Conservation (phyloP, 768 basidiomycete genomes). For the Podaxis sp. region DNA sequence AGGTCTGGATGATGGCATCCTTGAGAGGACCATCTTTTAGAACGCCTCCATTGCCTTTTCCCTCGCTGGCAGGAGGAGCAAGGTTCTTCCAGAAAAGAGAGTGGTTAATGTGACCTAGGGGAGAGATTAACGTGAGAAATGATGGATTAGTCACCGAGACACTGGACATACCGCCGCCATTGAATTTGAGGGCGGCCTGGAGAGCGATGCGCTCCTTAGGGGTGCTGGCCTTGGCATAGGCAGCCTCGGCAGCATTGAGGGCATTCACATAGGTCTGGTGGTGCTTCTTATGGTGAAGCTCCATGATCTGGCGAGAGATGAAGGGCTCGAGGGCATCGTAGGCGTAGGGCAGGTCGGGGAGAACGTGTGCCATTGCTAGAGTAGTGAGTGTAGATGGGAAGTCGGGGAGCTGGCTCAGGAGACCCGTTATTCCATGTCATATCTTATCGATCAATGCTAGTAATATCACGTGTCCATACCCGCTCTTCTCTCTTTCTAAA, state of each 20-base stretch:
- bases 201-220: slow-evolving; percentile 78
- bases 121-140: background rate
- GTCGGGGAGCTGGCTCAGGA: background rate
- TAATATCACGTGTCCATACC: slow-evolving; percentile 1
- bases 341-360: slow-evolving; percentile 69
- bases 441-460: slow-evolving; percentile 9
- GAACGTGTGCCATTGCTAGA: slow-evolving; percentile 29
- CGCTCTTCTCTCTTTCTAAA: background rate
- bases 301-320: slow-evolving; percentile 93
- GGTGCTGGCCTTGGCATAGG: slow-evolving; percentile 64
- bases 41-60: slow-evolving; percentile 58
- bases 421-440: background rate
- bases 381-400: background rate
- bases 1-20: slow-evolving; percentile 72
- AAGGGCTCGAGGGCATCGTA: slow-evolving; percentile 89
- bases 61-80: slow-evolving; percentile 49
- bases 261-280: slow-evolving; percentile 94
- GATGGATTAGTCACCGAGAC: background rate
- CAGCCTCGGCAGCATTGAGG: slow-evolving; percentile 88
- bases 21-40: slow-evolving; percentile 68
- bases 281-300: slow-evolving; percentile 88
- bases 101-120: slow-evolving; percentile 87
- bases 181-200: slow-evolving; percentile 93
- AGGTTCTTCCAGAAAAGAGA: slow-evolving; percentile 98
- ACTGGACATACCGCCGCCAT: slow-evolving; percentile 74